Evolutionary conservation across 1,284 basidiomycete species (phyloP), one percentile per base, ranked within the genome.

Genomic region (Moesziomyces sp.): DNA sequence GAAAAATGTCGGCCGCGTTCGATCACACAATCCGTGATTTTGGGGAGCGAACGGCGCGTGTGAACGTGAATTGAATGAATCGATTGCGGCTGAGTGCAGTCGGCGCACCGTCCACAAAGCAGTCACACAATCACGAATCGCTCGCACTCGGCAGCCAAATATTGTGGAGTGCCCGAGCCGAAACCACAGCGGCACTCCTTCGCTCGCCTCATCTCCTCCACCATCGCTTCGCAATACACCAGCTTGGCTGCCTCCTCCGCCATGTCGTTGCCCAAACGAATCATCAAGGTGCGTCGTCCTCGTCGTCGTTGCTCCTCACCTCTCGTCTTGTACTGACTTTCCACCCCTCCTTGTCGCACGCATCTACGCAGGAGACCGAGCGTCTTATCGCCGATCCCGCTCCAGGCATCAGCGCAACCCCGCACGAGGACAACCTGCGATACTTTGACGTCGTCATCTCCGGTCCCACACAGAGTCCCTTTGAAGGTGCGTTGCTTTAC

Each of bases 401-500:
- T 4, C 96, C 96, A 26, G 96, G 96, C 52, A 99, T 99, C 76
- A 89, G 92, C 26, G 97, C 96, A 19, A 86, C 88, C 11, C 94
- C 96, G 7, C 96, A 99, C 81, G 95, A 99, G 16, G 96, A 99
- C 84, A 99, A 99, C 86, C 87, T 99, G 65, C 89, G 96, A 55
- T 98, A 99, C 87, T 99, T 99, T 87, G 94, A 99, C 87, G 96
- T 99, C 46, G 92, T 93, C 52, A 96, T 99, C 79, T 89, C 93
- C 76, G 96, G 96, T 30, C 96, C 96, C 2, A 91, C 91, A 72
- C 93, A 92, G 42, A 95, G 93, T 81, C 94, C 97, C 0, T 99
- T 98, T 85, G 90, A 94, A 64, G 81, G 80, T 79, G 38, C 46
- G 80, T 58, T 35, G 8, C 14, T 23, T 35, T 16, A 13, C 28